Percentiles rank a stretch among this genome's conserved stretches.
Evolutionary conservation across 2,329 filamentous ascomycete species (phyloP).

Genomic region (Verticillium dahliae): DNA sequence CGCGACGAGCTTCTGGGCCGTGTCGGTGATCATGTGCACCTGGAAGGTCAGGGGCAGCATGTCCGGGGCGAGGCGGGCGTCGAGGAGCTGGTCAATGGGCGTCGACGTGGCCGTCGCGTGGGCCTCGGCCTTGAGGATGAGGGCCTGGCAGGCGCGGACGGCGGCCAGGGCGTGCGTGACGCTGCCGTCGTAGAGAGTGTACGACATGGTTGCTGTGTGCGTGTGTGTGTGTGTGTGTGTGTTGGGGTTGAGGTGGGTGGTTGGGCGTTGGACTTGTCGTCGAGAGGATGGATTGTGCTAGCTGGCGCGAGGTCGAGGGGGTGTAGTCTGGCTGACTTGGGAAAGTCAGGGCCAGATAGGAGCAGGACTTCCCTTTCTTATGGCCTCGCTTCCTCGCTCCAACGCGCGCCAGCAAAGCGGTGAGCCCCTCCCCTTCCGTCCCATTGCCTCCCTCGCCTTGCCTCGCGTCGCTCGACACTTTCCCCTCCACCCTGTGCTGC

Average conservation of each 20-base stretch:
- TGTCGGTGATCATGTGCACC: neutral
- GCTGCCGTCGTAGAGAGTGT: conserved; percentile 34
- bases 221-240: neutral
- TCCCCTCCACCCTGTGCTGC: too few species aligned
- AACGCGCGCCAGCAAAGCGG: neutral
- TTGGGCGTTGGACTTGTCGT: too few species aligned
- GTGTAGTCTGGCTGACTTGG: neutral
- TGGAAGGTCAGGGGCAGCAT: neutral
- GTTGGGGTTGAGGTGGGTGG: neutral
- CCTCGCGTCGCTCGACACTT: neutral
- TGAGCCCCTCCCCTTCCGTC: neutral
- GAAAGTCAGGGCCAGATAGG: neutral
- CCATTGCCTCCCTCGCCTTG: neutral
- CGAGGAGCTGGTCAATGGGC: neutral
- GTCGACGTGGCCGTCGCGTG: conserved; percentile 19
- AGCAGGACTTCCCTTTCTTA: neutral
- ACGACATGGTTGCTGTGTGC: conserved; percentile 12
- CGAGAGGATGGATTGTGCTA: too few species aligned
- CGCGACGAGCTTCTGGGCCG: neutral
- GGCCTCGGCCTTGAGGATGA: conserved; percentile 29
- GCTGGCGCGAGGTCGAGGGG: neutral
- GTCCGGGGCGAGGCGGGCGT: neutral
- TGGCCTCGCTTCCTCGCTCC: neutral
- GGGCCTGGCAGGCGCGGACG: conserved; percentile 21
- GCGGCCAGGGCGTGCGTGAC: conserved; percentile 22